These are phyloP conservation scores for Ceratobasidium sp. DNA, from an alignment of 1,284 basidiomycete genomes.

Conservation along the genomic window DNA sequence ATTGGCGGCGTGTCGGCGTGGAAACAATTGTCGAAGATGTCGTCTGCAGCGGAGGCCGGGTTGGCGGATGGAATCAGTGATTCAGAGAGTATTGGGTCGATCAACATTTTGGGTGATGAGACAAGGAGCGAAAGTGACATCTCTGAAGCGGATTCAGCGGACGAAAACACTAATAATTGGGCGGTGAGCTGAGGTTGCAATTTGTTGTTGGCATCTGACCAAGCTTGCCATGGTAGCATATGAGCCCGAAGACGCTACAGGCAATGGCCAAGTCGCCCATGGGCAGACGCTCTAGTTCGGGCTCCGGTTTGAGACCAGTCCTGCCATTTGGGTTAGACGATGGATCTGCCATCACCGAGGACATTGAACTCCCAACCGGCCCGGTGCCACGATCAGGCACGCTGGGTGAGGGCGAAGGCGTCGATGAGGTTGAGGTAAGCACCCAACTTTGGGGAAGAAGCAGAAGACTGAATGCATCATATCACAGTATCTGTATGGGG, in stretches of 20 bases:
- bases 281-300: constrained; percentile 74
- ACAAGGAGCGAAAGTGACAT: constrained; percentile 69
- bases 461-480: constrained; percentile 5
- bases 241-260: constrained; percentile 91
- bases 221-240: constrained; percentile 65
- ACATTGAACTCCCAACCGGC: constrained; percentile 64
- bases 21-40: constrained; percentile 72
- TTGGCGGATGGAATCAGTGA: constrained; percentile 84
- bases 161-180: constrained; percentile 89
- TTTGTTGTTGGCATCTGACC: constrained; percentile 5
- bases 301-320: constrained; percentile 79
- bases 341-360: constrained; percentile 66
- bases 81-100: constrained; percentile 84
- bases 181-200: constrained; percentile 67
- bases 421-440: constrained; percentile 74
- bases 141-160: constrained; percentile 56
- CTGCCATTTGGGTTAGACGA: constrained; percentile 78
- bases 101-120: constrained; percentile 83
- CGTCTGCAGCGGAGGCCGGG: constrained; percentile 54
- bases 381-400: constrained; percentile 74
- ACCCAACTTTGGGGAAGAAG: neutral
- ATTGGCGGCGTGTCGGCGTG: constrained; percentile 68
- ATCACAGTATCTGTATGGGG: constrained; percentile 55
- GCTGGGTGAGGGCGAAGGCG: constrained; percentile 64
- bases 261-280: constrained; percentile 84